phyloP scores from a whole-genome alignment of 805 yeast genomes.

The Wickerhamomyces bovis region DNA sequence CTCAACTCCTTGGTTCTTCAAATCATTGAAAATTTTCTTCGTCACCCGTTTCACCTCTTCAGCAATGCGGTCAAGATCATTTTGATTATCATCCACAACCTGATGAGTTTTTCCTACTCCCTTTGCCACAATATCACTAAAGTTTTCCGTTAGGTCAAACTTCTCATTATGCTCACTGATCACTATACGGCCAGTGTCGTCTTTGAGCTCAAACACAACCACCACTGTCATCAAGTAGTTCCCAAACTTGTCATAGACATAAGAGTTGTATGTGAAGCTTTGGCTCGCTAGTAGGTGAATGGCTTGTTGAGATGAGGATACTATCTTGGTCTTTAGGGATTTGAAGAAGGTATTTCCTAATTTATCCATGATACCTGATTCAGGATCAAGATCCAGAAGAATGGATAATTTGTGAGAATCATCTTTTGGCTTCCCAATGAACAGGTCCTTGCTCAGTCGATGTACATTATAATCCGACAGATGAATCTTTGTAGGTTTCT shows the following conservation, averaged over 20 bases:
- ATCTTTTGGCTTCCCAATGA: background rate
- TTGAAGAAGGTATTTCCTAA: background rate
- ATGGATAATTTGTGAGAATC: background rate
- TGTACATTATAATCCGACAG: background rate
- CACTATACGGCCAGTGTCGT: background rate
- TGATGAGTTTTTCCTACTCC: background rate
- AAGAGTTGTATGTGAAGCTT: background rate
- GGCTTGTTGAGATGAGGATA: background rate
- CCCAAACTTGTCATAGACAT: slow-evolving; percentile 5
- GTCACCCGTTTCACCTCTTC: background rate
- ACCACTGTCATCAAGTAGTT: slow-evolving; percentile 1
- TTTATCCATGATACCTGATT: background rate
- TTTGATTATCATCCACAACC: background rate
- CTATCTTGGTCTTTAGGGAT: background rate
- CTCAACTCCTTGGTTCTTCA: background rate
- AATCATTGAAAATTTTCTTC: background rate
- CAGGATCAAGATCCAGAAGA: background rate
- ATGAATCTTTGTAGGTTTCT: background rate
- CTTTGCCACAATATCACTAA: background rate
- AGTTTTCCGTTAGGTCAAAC: background rate
- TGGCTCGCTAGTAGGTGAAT: background rate
- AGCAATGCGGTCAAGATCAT: background rate
- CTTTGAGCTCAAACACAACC: background rate
- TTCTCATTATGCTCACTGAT: background rate
- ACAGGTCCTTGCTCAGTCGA: slow-evolving; percentile 1